phyloP scores from a whole-genome alignment of 2,329 filamentous ascomycete genomes.

The Fusarium brachygibbosum region DNA sequence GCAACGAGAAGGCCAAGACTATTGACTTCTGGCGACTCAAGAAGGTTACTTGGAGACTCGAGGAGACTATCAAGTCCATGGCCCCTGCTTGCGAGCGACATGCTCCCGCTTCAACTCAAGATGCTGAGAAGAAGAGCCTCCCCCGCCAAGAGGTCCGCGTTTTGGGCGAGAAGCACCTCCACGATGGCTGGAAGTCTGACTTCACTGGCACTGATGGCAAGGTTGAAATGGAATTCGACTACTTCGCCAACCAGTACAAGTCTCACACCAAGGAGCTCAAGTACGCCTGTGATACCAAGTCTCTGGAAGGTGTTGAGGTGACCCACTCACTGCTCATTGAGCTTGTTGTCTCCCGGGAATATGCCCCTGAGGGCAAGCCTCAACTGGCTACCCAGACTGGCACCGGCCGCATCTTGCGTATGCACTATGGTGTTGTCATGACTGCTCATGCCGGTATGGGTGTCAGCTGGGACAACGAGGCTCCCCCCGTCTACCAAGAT shows the following conservation, averaged over 20 bases:
- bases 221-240: slow-evolving; percentile 86
- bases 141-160: slow-evolving; percentile 80
- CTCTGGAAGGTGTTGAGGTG: slow-evolving; percentile 80
- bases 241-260: slow-evolving; percentile 57
- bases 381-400: slow-evolving; percentile 85
- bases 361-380: slow-evolving; percentile 77
- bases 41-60: slow-evolving; percentile 92
- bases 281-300: slow-evolving; percentile 83
- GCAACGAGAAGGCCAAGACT: slow-evolving; percentile 76
- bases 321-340: slow-evolving; percentile 90
- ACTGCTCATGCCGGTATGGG: slow-evolving; percentile 89
- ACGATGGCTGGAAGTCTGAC: slow-evolving; percentile 89
- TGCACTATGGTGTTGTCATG: slow-evolving; percentile 87
- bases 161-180: slow-evolving; percentile 85
- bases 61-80: slow-evolving; percentile 85
- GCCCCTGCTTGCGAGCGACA: slow-evolving; percentile 87
- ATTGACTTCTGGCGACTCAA: slow-evolving; percentile 88
- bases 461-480: slow-evolving; percentile 97
- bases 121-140: slow-evolving; percentile 70
- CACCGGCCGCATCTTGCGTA: slow-evolving; percentile 88
- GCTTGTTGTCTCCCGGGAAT: slow-evolving; percentile 94
- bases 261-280: slow-evolving; percentile 64
- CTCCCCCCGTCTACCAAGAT: slow-evolving; percentile 93
- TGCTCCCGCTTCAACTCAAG: slow-evolving; percentile 60
- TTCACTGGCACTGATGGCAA: slow-evolving; percentile 67